Evolutionary conservation across 192 early-diverging fungal species (phyloP), one percentile per base, ranked within the genome.

Genomic region (Coemansia sp.): DNA sequence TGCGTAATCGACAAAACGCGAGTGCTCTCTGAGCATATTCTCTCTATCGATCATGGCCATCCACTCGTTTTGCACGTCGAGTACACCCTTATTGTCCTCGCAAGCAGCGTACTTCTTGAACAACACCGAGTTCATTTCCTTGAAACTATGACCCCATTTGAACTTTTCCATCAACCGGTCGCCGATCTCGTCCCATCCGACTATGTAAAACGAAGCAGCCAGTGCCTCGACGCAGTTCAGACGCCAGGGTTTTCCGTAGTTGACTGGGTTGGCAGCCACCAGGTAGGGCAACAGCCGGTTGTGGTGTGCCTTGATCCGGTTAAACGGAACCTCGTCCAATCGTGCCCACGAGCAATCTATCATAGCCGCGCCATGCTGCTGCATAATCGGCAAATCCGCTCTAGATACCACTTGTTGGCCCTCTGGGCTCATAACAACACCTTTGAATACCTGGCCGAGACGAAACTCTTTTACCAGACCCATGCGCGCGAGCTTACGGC

Each of bases 311-410:
- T 86, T 86, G 48, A 99, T 94, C 61, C 89, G 93, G 6, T 80
- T 84, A 72, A 98, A 99, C 7, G 97, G 97, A 1, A 99, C 94
- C 66, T 99, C 94, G 20, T 92, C 92, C 2, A 98, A 63, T 32
- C 91, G 85, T 14, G 96, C 95, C 97, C 96, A 99, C 11, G 94
- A 96, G 76, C 96, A 98, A 75, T 99, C 96, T 7, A 99, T 92
- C 42, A 97, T 95, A 17, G 91, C 95, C 0, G 92, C 74, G 55
- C 97, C 97, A 69, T 86, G 72, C 54, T 87, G 59, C 67, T 84
- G 71, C 36, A 98, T 87, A 33, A 96, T 89, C 16, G 85, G 74
- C 30, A 88, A 73, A 71, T 99, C 96, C 3, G 91, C 89, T 1
- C 91, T 89, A 2, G 94, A 95, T 8, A 98, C 96, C 1, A 89